These are phyloP conservation scores for Backusella psychrophila DNA, from an alignment of 192 early-diverging fungal species.

Conservation along the genomic window DNA sequence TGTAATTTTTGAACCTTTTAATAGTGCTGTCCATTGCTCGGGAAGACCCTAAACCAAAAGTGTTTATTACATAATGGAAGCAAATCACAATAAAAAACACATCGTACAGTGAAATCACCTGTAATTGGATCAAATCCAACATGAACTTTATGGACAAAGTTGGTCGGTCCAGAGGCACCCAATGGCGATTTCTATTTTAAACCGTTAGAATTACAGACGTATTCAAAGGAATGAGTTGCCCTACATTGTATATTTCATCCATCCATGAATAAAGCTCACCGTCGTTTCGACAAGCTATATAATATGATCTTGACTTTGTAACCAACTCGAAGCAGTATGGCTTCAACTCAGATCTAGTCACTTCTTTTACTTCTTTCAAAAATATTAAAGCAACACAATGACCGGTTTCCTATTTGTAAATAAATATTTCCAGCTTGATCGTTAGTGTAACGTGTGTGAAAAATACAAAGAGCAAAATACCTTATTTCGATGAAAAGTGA, in stretches of 20 bases:
- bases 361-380: conserved; percentile 85
- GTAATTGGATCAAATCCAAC: conserved; percentile 65
- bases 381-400: conserved; percentile 87
- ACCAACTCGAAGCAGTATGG: conserved; percentile 92
- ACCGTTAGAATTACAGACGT: neutral
- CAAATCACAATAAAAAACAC: neutral
- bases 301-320: conserved; percentile 89
- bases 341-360: conserved; percentile 85
- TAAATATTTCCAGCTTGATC: neutral
- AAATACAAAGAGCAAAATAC: conserved; percentile 40
- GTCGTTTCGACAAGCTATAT: conserved; percentile 90
- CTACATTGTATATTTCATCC: conserved; percentile 92
- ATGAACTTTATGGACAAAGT: conserved; percentile 87
- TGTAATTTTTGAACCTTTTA: conserved; percentile 93
- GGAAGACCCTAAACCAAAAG: conserved; percentile 72
- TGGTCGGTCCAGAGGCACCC: conserved; percentile 78
- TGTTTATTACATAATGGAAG: neutral
- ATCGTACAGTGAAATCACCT: conserved; percentile 56
- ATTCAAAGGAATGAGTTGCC: neutral
- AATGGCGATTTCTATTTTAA: conserved; percentile 58
- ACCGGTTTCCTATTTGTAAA: conserved; percentile 62
- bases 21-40: conserved; percentile 89
- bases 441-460: neutral
- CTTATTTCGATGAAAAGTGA: conserved; percentile 94
- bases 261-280: conserved; percentile 98